These are phyloP conservation scores for Cladosporium cucumerinum DNA, from an alignment of 2,329 filamentous ascomycete species.

Conservation along the genomic window DNA sequence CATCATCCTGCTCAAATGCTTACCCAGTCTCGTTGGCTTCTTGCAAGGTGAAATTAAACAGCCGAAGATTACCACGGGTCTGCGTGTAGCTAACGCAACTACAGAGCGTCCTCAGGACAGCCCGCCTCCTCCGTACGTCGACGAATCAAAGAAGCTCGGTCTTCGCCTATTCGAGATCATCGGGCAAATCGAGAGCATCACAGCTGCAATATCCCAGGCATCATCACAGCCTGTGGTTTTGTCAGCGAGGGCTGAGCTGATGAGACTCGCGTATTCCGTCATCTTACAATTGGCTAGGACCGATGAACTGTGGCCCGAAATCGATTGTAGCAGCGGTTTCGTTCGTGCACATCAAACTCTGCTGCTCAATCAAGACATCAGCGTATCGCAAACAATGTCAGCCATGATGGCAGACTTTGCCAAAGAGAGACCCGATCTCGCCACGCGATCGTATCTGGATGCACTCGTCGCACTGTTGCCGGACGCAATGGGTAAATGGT, in stretches of 20 bases:
- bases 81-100: slow-evolving; percentile 15
- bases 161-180: slow-evolving; percentile 23
- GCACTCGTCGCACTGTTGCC: slow-evolving; percentile 23
- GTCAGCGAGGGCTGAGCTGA: not conserved
- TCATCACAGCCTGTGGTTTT: not conserved
- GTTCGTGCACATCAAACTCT: slow-evolving; percentile 37
- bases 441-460: slow-evolving; percentile 25
- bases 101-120: slow-evolving; percentile 20
- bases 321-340: slow-evolving; percentile 40
- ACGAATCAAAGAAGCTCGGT: slow-evolving; percentile 22
- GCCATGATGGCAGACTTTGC: slow-evolving; percentile 25
- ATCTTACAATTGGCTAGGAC: slow-evolving; percentile 12
- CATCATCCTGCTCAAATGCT: slow-evolving; percentile 18
- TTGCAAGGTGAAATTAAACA: slow-evolving; percentile 23
- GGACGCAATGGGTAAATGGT: slow-evolving; percentile 18
- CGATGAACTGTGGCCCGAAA: slow-evolving; percentile 3
- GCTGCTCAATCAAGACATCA: slow-evolving; percentile 23
- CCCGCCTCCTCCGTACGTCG: slow-evolving; percentile 23
- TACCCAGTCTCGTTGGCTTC: slow-evolving; percentile 26
- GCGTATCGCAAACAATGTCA: slow-evolving; percentile 19
- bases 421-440: slow-evolving; percentile 21
- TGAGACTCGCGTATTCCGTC: slow-evolving; percentile 12
- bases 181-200: not conserved
- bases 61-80: not conserved
- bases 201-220: not conserved